Evolutionary conservation across 257 asterid species (phyloP).

Genomic region (Lycium ferocissimum): DNA sequence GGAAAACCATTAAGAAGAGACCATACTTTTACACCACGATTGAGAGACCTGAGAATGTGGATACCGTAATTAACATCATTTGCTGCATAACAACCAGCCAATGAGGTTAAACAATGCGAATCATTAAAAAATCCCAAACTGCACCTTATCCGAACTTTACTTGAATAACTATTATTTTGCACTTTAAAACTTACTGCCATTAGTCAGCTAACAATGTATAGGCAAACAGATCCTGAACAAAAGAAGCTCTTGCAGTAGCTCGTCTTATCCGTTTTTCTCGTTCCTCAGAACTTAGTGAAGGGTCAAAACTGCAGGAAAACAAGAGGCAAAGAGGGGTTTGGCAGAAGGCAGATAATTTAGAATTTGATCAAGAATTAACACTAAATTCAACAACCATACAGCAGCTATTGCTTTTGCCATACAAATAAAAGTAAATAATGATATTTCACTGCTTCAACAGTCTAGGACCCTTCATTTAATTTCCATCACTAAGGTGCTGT

Average conservation of each 20-base stretch:
- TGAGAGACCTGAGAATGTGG: neutral
- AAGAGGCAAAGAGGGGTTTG: neutral
- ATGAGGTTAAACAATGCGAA: slow-evolving; percentile 9
- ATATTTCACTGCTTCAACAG: neutral
- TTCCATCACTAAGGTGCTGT: neutral
- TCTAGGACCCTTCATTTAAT: neutral
- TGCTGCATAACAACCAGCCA: slow-evolving; percentile 15
- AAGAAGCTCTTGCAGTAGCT: slow-evolving; percentile 70
- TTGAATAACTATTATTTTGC: neutral
- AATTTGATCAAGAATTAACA: neutral
- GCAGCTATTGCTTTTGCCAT: neutral
- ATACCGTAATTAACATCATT: neutral
- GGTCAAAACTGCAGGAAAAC: slow-evolving; percentile 58
- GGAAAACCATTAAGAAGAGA: no score
- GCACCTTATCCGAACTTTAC: neutral
- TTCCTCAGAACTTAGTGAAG: slow-evolving; percentile 72
- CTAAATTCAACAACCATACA: neutral
- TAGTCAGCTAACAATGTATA: slow-evolving; percentile 62
- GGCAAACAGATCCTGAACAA: slow-evolving; percentile 68
- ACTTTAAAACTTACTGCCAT: slow-evolving; percentile 40
- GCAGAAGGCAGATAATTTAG: neutral
- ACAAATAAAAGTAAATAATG: neutral
- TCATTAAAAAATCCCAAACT: neutral
- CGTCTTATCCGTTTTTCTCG: slow-evolving; percentile 62
- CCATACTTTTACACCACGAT: neutral